These are phyloP conservation scores for Argentina anserina DNA, from an alignment of 306 rosid genomes.

Conservation along the genomic window DNA sequence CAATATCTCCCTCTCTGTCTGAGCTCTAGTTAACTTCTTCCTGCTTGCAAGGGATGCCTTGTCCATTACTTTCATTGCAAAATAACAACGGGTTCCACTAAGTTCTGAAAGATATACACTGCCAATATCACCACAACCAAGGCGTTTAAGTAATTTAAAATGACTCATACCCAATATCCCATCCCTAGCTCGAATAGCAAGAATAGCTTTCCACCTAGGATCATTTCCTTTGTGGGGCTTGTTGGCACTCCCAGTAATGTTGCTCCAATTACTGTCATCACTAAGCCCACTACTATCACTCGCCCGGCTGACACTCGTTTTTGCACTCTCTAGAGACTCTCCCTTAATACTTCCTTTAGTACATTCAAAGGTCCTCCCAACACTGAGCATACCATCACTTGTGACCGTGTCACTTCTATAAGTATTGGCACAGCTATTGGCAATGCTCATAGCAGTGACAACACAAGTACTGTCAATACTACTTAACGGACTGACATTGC, in stretches of 20 bases:
- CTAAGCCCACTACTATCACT: conserved; percentile 97
- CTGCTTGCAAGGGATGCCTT: conserved; percentile 93
- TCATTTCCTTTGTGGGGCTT: conserved; percentile 99
- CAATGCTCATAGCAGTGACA: conserved; percentile 90
- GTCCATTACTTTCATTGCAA: conserved; percentile 99
- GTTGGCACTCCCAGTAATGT: conserved; percentile 92
- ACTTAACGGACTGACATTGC: conserved; percentile 95
- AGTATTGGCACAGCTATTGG: conserved; percentile 85
- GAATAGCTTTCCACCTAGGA: conserved; percentile 99
- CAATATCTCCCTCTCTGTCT: conserved; percentile 93
- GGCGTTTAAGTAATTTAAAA: conserved; percentile 81
- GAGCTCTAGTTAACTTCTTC: conserved; percentile 94
- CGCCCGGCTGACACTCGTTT: conserved; percentile 86
- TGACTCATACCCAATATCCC: conserved; percentile 98
- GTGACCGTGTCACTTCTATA: conserved; percentile 75
- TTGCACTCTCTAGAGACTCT: conserved; percentile 94
- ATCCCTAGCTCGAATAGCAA: conserved; percentile 87
- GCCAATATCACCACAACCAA: conserved; percentile 99
- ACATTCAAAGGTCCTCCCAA: conserved; percentile 79
- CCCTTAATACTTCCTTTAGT: conserved; percentile 82
- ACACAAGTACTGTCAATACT: conserved; percentile 92
- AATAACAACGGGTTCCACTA: conserved; percentile 89
- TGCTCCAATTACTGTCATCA: conserved; percentile 98
- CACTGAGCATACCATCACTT: conserved; percentile 88
- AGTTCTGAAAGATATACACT: conserved; percentile 97